phyloP scores from a whole-genome alignment of 2,329 filamentous ascomycete genomes.

The Fusarium austroafricanum region DNA sequence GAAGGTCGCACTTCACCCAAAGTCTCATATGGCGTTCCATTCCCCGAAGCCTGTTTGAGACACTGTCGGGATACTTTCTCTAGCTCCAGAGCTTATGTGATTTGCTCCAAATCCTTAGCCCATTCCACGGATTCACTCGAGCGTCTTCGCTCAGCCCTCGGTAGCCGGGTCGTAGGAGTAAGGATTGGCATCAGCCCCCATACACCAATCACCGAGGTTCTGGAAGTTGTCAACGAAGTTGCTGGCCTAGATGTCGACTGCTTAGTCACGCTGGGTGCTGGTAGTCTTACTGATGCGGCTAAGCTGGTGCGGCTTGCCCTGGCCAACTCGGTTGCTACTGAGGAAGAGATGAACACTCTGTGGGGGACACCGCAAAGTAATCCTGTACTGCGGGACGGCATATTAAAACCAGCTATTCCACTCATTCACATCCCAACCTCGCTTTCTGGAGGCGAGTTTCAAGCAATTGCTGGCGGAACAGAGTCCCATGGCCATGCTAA shows the following conservation, averaged over 20 bases:
- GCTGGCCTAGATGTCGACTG: constrained; percentile 56
- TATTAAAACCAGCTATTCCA: constrained; percentile 45
- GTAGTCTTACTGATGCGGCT: constrained; percentile 66
- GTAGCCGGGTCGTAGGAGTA: constrained; percentile 56
- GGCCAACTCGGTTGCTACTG: constrained; percentile 58
- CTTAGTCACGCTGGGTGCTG: constrained; percentile 65
- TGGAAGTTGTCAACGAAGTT: constrained; percentile 59
- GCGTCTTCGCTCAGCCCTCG: constrained; percentile 55
- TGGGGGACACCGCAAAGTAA: constrained; percentile 41
- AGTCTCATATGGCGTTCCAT: constrained; percentile 17
- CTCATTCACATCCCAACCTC: constrained; percentile 52
- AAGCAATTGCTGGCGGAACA: constrained; percentile 47
- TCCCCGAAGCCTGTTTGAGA: constrained; percentile 11
- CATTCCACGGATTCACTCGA: constrained; percentile 59
- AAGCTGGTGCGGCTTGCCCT: constrained; percentile 64
- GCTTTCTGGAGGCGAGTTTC: constrained; percentile 53
- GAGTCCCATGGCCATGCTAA: constrained; percentile 45
- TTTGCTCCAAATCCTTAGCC: constrained; percentile 58
- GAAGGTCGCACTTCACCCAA: constrained; percentile 4
- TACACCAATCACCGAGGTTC: constrained; percentile 64
- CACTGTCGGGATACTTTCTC: not conserved
- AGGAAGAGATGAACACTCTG: constrained; percentile 54
- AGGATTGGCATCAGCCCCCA: constrained; percentile 65
- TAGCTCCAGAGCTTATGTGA: not conserved
- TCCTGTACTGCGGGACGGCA: constrained; percentile 11